Evolutionary conservation across 345 rosid species (phyloP), one percentile per base, ranked within the genome.

Genomic region (Acer campestre): DNA sequence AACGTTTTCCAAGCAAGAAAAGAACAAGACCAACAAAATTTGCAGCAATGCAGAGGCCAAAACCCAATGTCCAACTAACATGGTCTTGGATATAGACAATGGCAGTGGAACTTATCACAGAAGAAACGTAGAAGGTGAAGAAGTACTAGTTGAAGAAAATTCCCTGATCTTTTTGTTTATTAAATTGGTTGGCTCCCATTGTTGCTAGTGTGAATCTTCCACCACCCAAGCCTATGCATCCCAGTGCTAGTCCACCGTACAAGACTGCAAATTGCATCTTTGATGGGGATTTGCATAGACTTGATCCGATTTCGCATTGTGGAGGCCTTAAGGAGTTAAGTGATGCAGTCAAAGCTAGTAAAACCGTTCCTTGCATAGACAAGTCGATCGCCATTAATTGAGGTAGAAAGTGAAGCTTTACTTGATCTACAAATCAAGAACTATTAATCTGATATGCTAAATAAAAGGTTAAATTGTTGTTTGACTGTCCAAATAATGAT

Each of bases 81-180:
- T 25, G 74, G 25, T 77, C 83, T 71, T 70, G 44, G 14, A 79
- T 55, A 46, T 80, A 80, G 38, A 77, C 81, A 10, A 80, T 35
- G 18, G 68, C 74, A 0, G 79, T 80, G 79, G 65, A 27, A 7
- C 81, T 51, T 22, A 65, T 29, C 10, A 77, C 69, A 38, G 18
- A 13, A 5, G 75, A 64, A 11, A 13, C 20, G 40, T 77, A 80
- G 44, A 46, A 22, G 11, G 55, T 53, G 25, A 77, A 27, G 64
- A 73, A 75, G 77, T 72, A 83, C 81, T 81, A 77, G 68, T 83
- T 80, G 72, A 83, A 79, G 74, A 80, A 80, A 40, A 51, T 70
- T 35, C 63, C 49, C 10, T 66, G 79, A 4, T 67, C 58, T 27
- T 48, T 29, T 13, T 69, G 44, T 18, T 46, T 53, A 10, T 46